Percentiles rank a stretch among this genome's conserved stretches.
Evolutionary conservation across 2,329 filamentous ascomycete species (phyloP).

Genomic region (Fusarium staphyleae): DNA sequence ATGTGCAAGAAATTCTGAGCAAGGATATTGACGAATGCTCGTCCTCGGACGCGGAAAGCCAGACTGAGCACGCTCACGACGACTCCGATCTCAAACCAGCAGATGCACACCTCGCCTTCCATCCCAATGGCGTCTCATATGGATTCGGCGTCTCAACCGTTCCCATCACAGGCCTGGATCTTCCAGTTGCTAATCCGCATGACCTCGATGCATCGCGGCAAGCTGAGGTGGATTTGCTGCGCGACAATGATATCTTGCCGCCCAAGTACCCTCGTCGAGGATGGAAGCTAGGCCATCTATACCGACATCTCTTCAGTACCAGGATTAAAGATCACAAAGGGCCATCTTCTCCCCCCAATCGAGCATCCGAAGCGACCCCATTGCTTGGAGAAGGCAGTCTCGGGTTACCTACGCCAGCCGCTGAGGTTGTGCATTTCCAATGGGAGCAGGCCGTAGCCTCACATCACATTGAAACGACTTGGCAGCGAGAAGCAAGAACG

Average conservation of each 20-base stretch:
- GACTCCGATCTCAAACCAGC: slow-evolving; percentile 10
- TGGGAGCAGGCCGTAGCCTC: slow-evolving; percentile 84
- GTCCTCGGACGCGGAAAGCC: slow-evolving; percentile 18
- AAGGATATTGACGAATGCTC: slow-evolving; percentile 36
- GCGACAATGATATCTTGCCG: slow-evolving; percentile 34
- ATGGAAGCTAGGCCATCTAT: slow-evolving; percentile 20
- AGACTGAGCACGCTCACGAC: slow-evolving; percentile 12
- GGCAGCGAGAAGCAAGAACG: slow-evolving; percentile 84
- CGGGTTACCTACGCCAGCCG: slow-evolving; percentile 13
- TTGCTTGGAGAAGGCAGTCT: background rate
- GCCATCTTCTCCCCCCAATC: slow-evolving; percentile 1
- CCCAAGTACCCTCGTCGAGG: background rate
- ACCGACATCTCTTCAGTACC: slow-evolving; percentile 26
- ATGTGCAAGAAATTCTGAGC: slow-evolving; percentile 28
- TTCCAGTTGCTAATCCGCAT: slow-evolving; percentile 29
- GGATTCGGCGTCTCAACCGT: slow-evolving; percentile 32
- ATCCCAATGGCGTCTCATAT: slow-evolving; percentile 28
- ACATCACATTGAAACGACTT: slow-evolving; percentile 83
- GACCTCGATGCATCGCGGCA: slow-evolving; percentile 31
- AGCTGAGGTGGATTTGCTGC: slow-evolving; percentile 26
- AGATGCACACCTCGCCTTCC: slow-evolving; percentile 33
- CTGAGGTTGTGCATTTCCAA: slow-evolving; percentile 30
- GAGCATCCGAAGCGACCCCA: slow-evolving; percentile 11
- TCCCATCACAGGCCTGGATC: slow-evolving; percentile 22
- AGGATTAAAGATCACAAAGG: slow-evolving; percentile 25